Conservation (phyloP, 148 eudicot genomes). For the Camellia granthamiana region DNA sequence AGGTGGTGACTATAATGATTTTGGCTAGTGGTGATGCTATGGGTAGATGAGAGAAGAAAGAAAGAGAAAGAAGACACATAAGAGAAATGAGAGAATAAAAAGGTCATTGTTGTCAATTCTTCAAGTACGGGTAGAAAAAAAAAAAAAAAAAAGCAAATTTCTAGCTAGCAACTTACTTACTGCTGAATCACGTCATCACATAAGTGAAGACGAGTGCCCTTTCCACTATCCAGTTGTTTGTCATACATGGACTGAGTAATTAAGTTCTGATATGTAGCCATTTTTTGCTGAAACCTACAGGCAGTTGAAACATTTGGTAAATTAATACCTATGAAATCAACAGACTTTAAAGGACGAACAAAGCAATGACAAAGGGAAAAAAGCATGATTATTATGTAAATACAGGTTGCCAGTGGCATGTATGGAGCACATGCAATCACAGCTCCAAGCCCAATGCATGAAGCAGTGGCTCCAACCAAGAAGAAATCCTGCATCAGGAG, state of each 20-base stretch:
- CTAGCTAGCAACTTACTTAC: conserved; percentile 36
- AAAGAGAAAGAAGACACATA: too few species aligned
- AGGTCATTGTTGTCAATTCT: not conserved
- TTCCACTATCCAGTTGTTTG: conserved; percentile 97
- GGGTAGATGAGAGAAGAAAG: too few species aligned
- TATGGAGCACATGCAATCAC: not conserved
- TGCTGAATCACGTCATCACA: conserved; percentile 71
- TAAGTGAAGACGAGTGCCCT: conserved; percentile 85
- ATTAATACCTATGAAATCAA: not conserved
- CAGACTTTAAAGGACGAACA: conserved; percentile 4
- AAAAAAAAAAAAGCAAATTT: not conserved
- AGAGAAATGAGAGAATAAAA: too few species aligned
- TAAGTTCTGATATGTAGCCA: conserved; percentile 81
- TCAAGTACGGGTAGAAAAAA: not conserved
- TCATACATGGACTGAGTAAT: conserved; percentile 98
- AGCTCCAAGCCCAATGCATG: not conserved
- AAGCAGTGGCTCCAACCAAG: not conserved
- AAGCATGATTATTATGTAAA: not conserved
- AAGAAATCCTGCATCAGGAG: not conserved
- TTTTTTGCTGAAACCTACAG: conserved; percentile 80
- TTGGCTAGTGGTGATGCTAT: too few species aligned
- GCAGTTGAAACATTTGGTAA: too few species aligned
- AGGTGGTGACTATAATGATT: too few species aligned
- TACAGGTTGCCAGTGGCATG: too few species aligned
- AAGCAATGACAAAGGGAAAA: not conserved